A percentile compares a stretch with the other conserved stretches of the same genome.
These are phyloP conservation scores for Macrocybe gigantea DNA, from an alignment of 768 basidiomycete species.

Conservation along the genomic window DNA sequence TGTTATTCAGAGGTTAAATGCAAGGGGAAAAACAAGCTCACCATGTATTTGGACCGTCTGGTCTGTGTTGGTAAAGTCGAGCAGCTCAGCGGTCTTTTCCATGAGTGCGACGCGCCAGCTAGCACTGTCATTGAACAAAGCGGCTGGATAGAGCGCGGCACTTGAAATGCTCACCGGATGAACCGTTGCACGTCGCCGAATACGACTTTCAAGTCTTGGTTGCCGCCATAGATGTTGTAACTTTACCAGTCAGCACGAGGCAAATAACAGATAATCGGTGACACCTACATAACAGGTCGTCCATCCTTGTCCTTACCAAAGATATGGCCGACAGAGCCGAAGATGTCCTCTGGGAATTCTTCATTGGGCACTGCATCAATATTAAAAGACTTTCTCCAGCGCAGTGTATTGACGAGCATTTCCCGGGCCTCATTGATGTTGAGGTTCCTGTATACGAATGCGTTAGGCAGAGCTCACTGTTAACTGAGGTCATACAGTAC, in stretches of 20 bases:
- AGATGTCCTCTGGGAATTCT: constrained; percentile 56
- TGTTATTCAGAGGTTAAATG: too few species aligned
- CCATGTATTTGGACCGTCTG: constrained; percentile 74
- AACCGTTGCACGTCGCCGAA: constrained; percentile 76
- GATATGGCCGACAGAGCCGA: constrained; percentile 57
- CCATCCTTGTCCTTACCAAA: constrained; percentile 69
- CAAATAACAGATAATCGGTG: not conserved
- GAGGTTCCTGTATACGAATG: constrained; percentile 35
- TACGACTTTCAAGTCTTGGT: constrained; percentile 58
- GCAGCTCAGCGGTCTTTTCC: constrained; percentile 54
- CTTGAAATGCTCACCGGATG: constrained; percentile 44
- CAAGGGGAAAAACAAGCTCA: constrained; percentile 14
- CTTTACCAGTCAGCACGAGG: constrained; percentile 25
- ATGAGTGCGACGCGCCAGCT: constrained; percentile 81
- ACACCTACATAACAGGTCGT: constrained; percentile 61
- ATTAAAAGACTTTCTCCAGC: constrained; percentile 66
- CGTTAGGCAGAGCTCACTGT: not conserved
- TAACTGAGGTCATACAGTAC: not conserved
- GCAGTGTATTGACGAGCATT: constrained; percentile 65
- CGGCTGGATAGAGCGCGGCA: not conserved
- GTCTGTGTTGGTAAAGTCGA: constrained; percentile 73
- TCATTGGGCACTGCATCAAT: constrained; percentile 56
- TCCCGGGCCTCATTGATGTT: constrained; percentile 46
- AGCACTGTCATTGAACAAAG: not conserved
- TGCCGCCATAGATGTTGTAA: constrained; percentile 77